These are phyloP conservation scores for Limnanthes douglasii DNA, from an alignment of 345 rosid genomes.

Conservation along the genomic window DNA sequence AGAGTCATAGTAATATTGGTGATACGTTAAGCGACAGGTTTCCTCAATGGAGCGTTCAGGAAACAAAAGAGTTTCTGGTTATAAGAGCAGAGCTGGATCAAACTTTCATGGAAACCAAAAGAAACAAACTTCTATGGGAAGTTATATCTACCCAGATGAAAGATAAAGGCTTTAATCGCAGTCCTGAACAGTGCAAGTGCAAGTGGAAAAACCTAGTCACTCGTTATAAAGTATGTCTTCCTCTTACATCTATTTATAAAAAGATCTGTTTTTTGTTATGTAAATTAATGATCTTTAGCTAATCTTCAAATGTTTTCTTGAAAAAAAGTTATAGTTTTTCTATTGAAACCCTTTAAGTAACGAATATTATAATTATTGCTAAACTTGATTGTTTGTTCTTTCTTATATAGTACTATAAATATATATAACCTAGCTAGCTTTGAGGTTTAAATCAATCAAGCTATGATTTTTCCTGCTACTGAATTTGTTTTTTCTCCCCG, in stretches of 20 bases:
- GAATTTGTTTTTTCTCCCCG: too few relatives aligned
- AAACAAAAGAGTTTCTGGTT: slow-evolving; percentile 70
- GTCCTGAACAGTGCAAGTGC: slow-evolving; percentile 98
- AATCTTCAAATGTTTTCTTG: background rate
- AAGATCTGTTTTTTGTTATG: background rate
- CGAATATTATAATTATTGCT: background rate
- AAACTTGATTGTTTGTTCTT: background rate
- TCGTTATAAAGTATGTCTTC: slow-evolving; percentile 85
- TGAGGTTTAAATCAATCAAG: too few relatives aligned
- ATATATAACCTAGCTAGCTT: too few relatives aligned
- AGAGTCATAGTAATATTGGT: slow-evolving; percentile 11
- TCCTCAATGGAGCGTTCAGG: slow-evolving; percentile 92
- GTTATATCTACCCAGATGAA: slow-evolving; percentile 58
- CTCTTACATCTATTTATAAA: background rate
- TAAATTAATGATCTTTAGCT: background rate
- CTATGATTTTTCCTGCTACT: too few relatives aligned
- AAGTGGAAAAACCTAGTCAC: slow-evolving; percentile 98
- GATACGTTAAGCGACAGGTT: slow-evolving; percentile 37
- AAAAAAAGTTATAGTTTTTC: background rate
- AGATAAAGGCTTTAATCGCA: slow-evolving; percentile 69
- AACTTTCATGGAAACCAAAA: slow-evolving; percentile 84
- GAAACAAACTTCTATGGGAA: slow-evolving; percentile 91
- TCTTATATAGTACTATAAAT: slow-evolving; percentile 10
- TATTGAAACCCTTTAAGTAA: background rate
- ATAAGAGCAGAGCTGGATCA: slow-evolving; percentile 86